Conservation (phyloP, 768 basidiomycete species). For the Termitomyces sp. region DNA sequence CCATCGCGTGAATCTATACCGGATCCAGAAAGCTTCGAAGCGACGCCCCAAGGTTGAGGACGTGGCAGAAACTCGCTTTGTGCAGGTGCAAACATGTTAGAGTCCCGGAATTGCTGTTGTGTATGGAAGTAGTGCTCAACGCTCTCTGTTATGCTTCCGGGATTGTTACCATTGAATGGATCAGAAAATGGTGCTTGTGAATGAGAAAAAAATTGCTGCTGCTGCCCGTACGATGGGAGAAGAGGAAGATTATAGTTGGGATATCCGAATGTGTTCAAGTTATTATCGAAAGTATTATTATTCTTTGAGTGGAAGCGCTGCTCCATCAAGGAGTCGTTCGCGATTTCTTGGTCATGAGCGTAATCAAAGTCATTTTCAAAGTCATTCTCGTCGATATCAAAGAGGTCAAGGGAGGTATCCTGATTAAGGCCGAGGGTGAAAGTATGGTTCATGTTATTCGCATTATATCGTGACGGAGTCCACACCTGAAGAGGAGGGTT, state of each 20-base stretch:
- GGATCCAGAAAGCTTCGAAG: background rate
- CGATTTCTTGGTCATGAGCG: conserved; percentile 24
- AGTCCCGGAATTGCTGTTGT: conserved; percentile 23
- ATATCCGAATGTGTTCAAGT: conserved; percentile 28
- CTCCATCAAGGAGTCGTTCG: conserved; percentile 29
- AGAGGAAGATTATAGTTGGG: conserved; percentile 22
- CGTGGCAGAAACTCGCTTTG: conserved; percentile 8
- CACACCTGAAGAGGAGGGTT: conserved; percentile 20
- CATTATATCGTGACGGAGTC: conserved; percentile 20
- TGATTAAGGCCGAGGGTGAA: conserved; percentile 30
- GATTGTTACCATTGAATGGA: conserved; percentile 31
- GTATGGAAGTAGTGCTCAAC: conserved; percentile 39
- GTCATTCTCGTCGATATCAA: conserved; percentile 72
- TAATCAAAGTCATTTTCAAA: conserved; percentile 45
- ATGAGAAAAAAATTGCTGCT: conserved; percentile 20
- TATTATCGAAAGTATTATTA: conserved; percentile 14
- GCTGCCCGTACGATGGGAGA: conserved; percentile 18
- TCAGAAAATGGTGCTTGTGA: conserved; percentile 27
- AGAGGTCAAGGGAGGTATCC: conserved; percentile 50
- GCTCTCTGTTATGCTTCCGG: conserved; percentile 33
- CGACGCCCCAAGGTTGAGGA: conserved; percentile 2
- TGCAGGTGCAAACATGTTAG: conserved; percentile 9
- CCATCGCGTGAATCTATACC: background rate
- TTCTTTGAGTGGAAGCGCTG: conserved; percentile 24
- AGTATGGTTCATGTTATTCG: conserved; percentile 17